These are phyloP conservation scores for Phialophora macrospora DNA, from an alignment of 2,329 filamentous ascomycete genomes.

Conservation along the genomic window DNA sequence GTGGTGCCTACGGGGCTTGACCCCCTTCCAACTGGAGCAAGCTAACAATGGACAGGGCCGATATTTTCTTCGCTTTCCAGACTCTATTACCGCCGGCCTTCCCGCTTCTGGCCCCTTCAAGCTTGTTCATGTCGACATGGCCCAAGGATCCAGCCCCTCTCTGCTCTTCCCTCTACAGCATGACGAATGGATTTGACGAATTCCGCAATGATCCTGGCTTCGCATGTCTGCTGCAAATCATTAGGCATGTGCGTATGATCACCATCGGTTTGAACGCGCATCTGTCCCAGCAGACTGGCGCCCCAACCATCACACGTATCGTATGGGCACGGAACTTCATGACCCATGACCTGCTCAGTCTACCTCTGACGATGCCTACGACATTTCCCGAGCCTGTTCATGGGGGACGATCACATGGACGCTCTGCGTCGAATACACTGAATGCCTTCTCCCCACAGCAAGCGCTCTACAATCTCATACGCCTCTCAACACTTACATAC, in stretches of 20 bases:
- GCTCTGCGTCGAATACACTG: not conserved
- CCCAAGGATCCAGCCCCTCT: not conserved
- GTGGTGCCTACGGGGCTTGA: constrained; percentile 3
- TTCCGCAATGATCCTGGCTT: not conserved
- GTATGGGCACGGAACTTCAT: constrained; percentile 22
- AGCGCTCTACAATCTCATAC: constrained; percentile 44
- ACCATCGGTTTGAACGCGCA: constrained; percentile 21
- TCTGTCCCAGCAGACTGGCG: not conserved
- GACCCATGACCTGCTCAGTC: constrained; percentile 19
- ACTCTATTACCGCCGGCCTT: constrained; percentile 12
- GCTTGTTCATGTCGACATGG: constrained; percentile 22
- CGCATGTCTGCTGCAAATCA: constrained; percentile 4
- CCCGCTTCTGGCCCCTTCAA: constrained; percentile 20
- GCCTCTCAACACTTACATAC: constrained; percentile 46
- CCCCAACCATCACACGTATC: constrained; percentile 17
- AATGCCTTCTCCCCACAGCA: not conserved
- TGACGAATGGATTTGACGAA: constrained; percentile 11
- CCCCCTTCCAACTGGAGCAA: not conserved
- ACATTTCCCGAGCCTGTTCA: not conserved
- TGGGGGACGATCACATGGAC: not conserved
- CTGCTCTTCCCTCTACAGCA: not conserved
- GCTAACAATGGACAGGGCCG: constrained; percentile 4
- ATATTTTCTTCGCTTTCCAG: constrained; percentile 24
- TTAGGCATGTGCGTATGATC: constrained; percentile 13
- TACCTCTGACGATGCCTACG: not conserved